These are phyloP conservation scores for Coemansia sp. DNA, from an alignment of 192 early-diverging fungal species.

Conservation along the genomic window DNA sequence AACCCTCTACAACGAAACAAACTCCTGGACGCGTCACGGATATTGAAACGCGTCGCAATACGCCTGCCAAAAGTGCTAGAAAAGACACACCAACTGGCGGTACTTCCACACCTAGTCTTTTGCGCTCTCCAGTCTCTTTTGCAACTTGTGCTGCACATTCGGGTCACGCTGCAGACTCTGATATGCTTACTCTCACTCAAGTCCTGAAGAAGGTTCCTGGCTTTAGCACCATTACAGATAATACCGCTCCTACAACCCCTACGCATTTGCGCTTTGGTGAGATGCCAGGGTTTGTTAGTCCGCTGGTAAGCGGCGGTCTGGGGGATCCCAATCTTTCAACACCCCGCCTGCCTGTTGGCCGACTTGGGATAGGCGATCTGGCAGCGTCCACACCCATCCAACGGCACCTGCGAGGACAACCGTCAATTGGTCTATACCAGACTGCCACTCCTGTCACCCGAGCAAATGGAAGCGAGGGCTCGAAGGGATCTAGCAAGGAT, in stretches of 20 bases:
- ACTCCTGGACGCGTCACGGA: conserved; percentile 25
- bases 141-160: conserved; percentile 1
- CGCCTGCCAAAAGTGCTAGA: conserved; percentile 17
- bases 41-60: conserved; percentile 32
- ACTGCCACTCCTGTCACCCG: conserved; percentile 43
- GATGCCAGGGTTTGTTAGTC: conserved; percentile 13
- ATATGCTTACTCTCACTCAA: conserved; percentile 34
- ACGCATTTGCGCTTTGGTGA: conserved; percentile 13
- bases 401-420: conserved; percentile 43
- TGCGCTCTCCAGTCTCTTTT: conserved; percentile 36
- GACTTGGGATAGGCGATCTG: conserved; percentile 26
- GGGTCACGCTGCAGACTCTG: conserved; percentile 24
- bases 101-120: conserved; percentile 15
- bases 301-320: not conserved
- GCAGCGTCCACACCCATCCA: conserved; percentile 32
- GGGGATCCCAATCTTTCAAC: conserved; percentile 19
- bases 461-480: conserved; percentile 25
- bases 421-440: conserved; percentile 48
- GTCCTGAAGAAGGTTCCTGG: conserved; percentile 40
- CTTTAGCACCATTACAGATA: conserved; percentile 22
- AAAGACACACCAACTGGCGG: not conserved
- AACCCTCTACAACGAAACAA: not conserved
- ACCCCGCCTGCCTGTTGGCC: conserved; percentile 35
- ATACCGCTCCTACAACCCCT: conserved; percentile 18
- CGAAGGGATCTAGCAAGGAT: conserved; percentile 33